A percentile compares a stretch with the other conserved stretches of the same genome.
Conservation (phyloP, 2,329 filamentous ascomycete species). For the Dothideomycetes sp. region DNA sequence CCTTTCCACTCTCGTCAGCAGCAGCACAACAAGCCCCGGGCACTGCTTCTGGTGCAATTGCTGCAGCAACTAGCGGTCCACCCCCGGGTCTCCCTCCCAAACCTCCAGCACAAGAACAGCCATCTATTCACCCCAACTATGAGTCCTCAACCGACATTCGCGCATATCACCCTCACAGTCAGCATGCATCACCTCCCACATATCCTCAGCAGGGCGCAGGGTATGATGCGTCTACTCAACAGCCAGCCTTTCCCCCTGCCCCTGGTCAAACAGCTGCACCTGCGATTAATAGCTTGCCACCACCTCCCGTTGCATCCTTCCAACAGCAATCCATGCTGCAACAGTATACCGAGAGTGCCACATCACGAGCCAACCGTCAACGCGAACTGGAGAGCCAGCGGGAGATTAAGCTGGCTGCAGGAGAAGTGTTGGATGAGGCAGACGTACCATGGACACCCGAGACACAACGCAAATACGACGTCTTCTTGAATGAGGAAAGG, state of each 20-base stretch:
- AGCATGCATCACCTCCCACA: constrained; percentile 23
- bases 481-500: constrained; percentile 62
- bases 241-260: background rate
- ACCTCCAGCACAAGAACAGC: constrained; percentile 38
- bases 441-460: constrained; percentile 43
- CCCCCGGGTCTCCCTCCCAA: constrained; percentile 34
- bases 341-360: constrained; percentile 2
- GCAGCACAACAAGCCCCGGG: background rate
- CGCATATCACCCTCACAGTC: constrained; percentile 38
- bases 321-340: constrained; percentile 6
- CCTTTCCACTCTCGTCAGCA: no score
- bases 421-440: constrained; percentile 27
- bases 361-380: constrained; percentile 3
- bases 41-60: background rate
- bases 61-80: constrained; percentile 16
- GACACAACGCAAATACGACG: constrained; percentile 57
- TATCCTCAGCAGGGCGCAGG: constrained; percentile 4
- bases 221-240: background rate
- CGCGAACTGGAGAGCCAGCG: constrained; percentile 16
- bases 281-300: constrained; percentile 12
- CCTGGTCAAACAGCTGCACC: background rate
- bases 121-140: constrained; percentile 36
- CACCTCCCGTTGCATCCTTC: constrained; percentile 12
- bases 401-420: constrained; percentile 18
- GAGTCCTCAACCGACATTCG: constrained; percentile 37